Conservation (phyloP, 257 asterid species). For the Coffea canephora region DNA sequence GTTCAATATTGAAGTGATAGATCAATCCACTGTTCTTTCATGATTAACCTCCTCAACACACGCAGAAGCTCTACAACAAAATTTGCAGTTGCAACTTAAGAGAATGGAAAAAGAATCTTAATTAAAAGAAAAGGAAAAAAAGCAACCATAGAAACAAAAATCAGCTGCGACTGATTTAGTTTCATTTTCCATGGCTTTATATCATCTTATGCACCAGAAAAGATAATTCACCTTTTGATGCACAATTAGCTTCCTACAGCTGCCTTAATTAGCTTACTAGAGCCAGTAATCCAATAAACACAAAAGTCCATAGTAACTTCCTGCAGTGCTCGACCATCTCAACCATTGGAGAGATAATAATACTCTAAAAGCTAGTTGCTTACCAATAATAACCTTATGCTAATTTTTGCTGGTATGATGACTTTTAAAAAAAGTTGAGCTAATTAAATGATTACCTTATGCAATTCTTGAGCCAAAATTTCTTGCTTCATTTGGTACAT, state of each 20-base stretch:
- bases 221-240: not conserved
- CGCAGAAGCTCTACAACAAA: constrained; percentile 72
- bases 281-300: not conserved
- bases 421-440: too few relatives aligned
- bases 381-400: not conserved
- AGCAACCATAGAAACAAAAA: not conserved
- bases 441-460: too few relatives aligned
- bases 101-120: constrained; percentile 14
- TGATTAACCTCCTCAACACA: constrained; percentile 80
- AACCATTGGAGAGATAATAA: not conserved
- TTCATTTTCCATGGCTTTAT: not conserved
- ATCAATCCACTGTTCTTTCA: constrained; percentile 88
- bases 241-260: not conserved
- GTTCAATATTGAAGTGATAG: constrained; percentile 71
- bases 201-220: not conserved
- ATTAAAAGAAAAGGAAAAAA: not conserved
- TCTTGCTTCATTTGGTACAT: too few relatives aligned
- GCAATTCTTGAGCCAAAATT: too few relatives aligned
- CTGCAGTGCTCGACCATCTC: not conserved
- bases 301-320: not conserved
- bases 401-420: too few relatives aligned
- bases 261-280: not conserved
- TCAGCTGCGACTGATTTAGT: not conserved
- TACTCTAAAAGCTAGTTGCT: not conserved
- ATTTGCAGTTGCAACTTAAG: constrained; percentile 17